Conservation (phyloP, 768 basidiomycete species). For the Hysterangium stoloniferum region DNA sequence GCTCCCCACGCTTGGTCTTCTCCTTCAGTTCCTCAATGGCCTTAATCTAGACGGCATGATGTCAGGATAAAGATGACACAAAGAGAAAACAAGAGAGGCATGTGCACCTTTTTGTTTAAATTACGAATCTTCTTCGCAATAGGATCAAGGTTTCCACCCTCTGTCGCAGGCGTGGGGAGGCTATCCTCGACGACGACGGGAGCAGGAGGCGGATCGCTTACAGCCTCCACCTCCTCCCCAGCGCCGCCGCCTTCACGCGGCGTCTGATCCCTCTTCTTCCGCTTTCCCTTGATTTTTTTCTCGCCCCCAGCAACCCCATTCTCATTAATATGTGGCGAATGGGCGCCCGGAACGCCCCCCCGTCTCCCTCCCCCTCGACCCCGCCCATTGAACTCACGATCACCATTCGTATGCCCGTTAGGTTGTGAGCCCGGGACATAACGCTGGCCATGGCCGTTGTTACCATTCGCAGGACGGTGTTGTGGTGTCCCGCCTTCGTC, state of each 20-base stretch:
- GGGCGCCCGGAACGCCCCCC: slow-evolving; percentile 70
- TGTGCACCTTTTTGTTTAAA: slow-evolving; percentile 84
- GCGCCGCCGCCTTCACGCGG: slow-evolving; percentile 30
- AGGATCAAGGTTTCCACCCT: slow-evolving; percentile 56
- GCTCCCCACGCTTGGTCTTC: slow-evolving; percentile 81
- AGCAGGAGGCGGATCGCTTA: slow-evolving; percentile 23
- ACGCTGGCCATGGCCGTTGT: slow-evolving; percentile 47
- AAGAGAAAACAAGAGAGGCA: background rate
- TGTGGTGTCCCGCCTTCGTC: slow-evolving; percentile 76
- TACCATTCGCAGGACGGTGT: slow-evolving; percentile 43
- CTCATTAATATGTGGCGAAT: slow-evolving; percentile 37
- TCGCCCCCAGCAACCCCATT: slow-evolving; percentile 21
- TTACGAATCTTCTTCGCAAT: slow-evolving; percentile 90
- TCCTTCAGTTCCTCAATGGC: slow-evolving; percentile 99
- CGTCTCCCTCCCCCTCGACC: slow-evolving; percentile 27
- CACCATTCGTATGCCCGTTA: slow-evolving; percentile 25
- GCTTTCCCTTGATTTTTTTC: slow-evolving; percentile 40
- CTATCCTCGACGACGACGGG: slow-evolving; percentile 26
- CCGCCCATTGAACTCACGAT: slow-evolving; percentile 18
- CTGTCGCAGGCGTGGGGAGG: slow-evolving; percentile 49
- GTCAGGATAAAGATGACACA: slow-evolving; percentile 10
- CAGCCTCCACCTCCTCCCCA: slow-evolving; percentile 16
- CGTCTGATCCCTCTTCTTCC: slow-evolving; percentile 46
- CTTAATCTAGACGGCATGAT: slow-evolving; percentile 59
- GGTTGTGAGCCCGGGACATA: slow-evolving; percentile 36